A percentile compares a stretch with the other conserved stretches of the same genome.
Conservation (phyloP, 331 rosid species). For the Malus hybrid region DNA sequence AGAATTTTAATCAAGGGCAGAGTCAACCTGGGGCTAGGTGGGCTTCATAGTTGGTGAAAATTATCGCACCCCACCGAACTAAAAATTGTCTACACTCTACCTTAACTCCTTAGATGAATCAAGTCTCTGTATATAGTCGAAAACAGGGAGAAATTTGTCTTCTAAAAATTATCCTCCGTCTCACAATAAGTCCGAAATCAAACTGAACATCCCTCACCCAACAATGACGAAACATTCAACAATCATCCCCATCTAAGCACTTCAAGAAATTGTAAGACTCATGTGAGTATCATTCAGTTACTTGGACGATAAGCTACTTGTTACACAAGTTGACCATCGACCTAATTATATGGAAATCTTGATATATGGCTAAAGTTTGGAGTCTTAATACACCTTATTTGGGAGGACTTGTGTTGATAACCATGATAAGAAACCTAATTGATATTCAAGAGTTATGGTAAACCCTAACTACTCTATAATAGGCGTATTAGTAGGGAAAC, state of each 20-base stretch:
- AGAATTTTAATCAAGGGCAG: background rate
- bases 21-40: background rate
- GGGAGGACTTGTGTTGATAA: too few relatives aligned
- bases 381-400: too few relatives aligned
- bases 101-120: background rate
- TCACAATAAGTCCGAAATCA: background rate
- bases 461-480: too few relatives aligned
- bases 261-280: background rate
- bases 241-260: background rate
- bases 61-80: background rate
- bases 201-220: background rate
- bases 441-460: too few relatives aligned
- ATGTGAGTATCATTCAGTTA: too few relatives aligned
- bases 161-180: background rate
- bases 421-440: too few relatives aligned
- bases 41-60: background rate
- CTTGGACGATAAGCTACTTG: too few relatives aligned
- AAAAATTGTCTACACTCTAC: background rate
- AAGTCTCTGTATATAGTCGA: background rate
- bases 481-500: too few relatives aligned
- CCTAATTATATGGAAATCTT: too few relatives aligned
- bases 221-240: background rate
- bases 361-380: too few relatives aligned
- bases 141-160: background rate
- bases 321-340: too few relatives aligned